Percentiles rank a stretch among this genome's conserved stretches.
phyloP scores from a whole-genome alignment of 345 rosid species.

The Populus davidiana region DNA sequence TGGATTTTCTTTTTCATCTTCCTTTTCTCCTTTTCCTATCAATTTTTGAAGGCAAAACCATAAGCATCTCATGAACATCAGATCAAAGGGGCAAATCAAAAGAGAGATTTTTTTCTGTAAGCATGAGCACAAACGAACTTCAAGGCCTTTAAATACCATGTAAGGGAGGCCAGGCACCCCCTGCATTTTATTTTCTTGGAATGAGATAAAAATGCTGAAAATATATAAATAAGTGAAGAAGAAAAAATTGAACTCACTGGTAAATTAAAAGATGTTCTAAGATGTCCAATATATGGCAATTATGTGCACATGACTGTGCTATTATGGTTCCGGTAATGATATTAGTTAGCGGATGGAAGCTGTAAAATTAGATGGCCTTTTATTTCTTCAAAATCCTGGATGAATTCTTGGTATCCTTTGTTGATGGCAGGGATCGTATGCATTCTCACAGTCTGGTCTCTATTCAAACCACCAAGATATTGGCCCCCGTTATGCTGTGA shows the following conservation, averaged over 20 bases:
- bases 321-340: neutral
- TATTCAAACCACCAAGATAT: conserved; percentile 98
- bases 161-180: neutral
- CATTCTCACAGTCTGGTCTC: conserved; percentile 95
- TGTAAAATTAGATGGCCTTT: neutral
- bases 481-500: conserved; percentile 91
- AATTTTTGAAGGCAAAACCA: neutral
- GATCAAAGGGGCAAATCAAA: neutral
- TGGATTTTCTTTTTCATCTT: neutral
- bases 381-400: conserved; percentile 5
- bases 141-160: neutral
- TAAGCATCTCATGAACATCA: neutral
- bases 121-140: neutral
- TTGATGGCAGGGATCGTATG: conserved; percentile 77
- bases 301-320: neutral
- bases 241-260: neutral
- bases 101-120: too few species aligned
- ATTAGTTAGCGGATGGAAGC: neutral
- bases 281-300: neutral
- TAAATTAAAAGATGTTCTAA: neutral
- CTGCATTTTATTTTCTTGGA: neutral
- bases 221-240: neutral
- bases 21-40: neutral
- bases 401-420: conserved; percentile 2
- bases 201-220: neutral